Percentiles rank a stretch among this genome's conserved stretches.
phyloP scores from a whole-genome alignment of 2,329 filamentous ascomycete genomes.

The Alternaria ventricosa region DNA sequence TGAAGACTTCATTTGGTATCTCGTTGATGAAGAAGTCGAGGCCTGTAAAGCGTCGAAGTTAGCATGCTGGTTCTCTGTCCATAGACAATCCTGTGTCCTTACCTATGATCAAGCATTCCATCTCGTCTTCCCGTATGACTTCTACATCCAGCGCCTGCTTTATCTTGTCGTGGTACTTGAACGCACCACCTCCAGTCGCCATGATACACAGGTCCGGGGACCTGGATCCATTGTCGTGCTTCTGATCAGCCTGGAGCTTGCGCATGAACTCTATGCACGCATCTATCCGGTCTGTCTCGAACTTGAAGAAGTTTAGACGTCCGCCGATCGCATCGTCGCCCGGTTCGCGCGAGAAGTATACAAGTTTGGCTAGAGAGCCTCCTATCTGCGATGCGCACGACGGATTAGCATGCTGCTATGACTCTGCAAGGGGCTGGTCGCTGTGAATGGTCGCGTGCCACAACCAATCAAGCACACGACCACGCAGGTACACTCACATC shows the following conservation, averaged over 20 bases:
- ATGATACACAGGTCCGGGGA: constrained; percentile 84
- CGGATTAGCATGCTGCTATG: constrained; percentile 21
- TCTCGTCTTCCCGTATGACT: constrained; percentile 92
- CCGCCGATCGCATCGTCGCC: constrained; percentile 81
- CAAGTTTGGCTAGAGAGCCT: constrained; percentile 92
- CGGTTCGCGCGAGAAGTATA: constrained; percentile 93
- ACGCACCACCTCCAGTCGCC: constrained; percentile 94
- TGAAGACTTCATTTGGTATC: constrained; percentile 96
- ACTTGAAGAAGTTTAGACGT: constrained; percentile 91
- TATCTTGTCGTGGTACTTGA: constrained; percentile 95
- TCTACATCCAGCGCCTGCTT: constrained; percentile 83
- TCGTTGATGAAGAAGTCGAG: constrained; percentile 99
- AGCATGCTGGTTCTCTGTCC: neutral
- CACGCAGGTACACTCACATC: constrained; percentile 69
- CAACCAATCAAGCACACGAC: constrained; percentile 20
- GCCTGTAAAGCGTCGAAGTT: constrained; percentile 58
- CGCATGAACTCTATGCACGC: constrained; percentile 92
- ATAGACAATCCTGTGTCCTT: too few relatives aligned
- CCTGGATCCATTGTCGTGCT: constrained; percentile 73
- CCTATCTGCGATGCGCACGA: constrained; percentile 71
- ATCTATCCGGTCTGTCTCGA: constrained; percentile 94
- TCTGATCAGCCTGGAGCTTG: constrained; percentile 81
- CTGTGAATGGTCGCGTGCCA: constrained; percentile 20
- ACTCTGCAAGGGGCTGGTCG: neutral
- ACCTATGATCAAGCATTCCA: constrained; percentile 98